Percentiles rank a stretch among this genome's conserved stretches.
phyloP scores from a whole-genome alignment of 345 rosid species.

The thale cress (Arabidopsis thaliana) region TAIR10.1 NC_003074.8:14322501-14323000 shows the following conservation, averaged over 20 bases:
- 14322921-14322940: slow-evolving; percentile 87
- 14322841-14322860: slow-evolving; percentile 65
- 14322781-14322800: slow-evolving; percentile 66
- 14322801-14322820: slow-evolving; percentile 77
- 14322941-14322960: slow-evolving; percentile 85
- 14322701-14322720: slow-evolving; percentile 85
- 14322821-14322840: slow-evolving; percentile 77
- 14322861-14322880: slow-evolving; percentile 68
- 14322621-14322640: slow-evolving; percentile 73
- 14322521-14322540: slow-evolving; percentile 77
- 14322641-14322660: slow-evolving; percentile 88
- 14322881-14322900: slow-evolving; percentile 56
- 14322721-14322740: slow-evolving; percentile 78
- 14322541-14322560: slow-evolving; percentile 77
- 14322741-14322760: slow-evolving; percentile 61
- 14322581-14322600: slow-evolving; percentile 80
- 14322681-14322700: slow-evolving; percentile 84
- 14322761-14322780: slow-evolving; percentile 64
- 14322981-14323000: slow-evolving; percentile 90
- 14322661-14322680: slow-evolving; percentile 68
- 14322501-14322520: slow-evolving; percentile 70
- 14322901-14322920: slow-evolving; percentile 73
- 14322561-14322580: slow-evolving; percentile 71
- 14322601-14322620: slow-evolving; percentile 84
- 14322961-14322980: slow-evolving; percentile 83